Conservation (phyloP, 495 filamentous ascomycete species). For the Gamarada debralockiae region DNA sequence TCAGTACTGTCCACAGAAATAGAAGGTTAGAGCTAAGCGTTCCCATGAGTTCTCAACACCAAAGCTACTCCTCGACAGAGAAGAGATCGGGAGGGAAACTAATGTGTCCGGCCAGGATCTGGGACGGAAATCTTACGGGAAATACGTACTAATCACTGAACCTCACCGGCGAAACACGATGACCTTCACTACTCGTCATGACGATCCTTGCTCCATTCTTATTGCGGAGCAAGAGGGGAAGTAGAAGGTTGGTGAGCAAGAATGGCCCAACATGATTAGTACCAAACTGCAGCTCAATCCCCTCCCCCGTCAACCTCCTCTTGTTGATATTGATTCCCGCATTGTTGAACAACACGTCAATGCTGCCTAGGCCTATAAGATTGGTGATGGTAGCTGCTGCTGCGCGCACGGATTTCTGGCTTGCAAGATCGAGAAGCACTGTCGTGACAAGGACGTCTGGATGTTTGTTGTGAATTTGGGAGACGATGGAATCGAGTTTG, state of each 20-base stretch:
- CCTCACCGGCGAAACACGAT: too few relatives aligned
- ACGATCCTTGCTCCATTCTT: conserved; percentile 5
- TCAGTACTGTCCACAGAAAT: too few relatives aligned
- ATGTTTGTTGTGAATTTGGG: too few relatives aligned
- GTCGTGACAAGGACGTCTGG: neutral
- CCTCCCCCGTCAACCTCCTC: conserved; percentile 1
- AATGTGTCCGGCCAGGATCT: too few relatives aligned
- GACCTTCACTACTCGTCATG: neutral
- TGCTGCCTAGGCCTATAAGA: conserved; percentile 16
- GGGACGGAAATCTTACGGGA: too few relatives aligned
- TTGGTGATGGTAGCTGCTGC: conserved; percentile 28
- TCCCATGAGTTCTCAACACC: too few relatives aligned
- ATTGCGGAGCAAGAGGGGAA: conserved; percentile 16
- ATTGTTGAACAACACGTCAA: conserved; percentile 30
- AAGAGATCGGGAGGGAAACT: too few relatives aligned
- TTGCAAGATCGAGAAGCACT: conserved; percentile 6
- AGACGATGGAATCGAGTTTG: too few relatives aligned
- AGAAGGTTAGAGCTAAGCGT: too few relatives aligned
- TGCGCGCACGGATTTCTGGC: neutral
- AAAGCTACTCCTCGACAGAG: too few relatives aligned
- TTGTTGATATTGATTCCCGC: conserved; percentile 14
- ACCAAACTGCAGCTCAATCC: conserved; percentile 54
- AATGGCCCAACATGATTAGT: conserved; percentile 58
- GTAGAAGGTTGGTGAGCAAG: conserved; percentile 50
- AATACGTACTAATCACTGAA: too few relatives aligned